A percentile compares a stretch with the other conserved stretches of the same genome.
These are phyloP conservation scores for Talaromyces sp. DNA, from an alignment of 2,329 filamentous ascomycete genomes.

Conservation along the genomic window DNA sequence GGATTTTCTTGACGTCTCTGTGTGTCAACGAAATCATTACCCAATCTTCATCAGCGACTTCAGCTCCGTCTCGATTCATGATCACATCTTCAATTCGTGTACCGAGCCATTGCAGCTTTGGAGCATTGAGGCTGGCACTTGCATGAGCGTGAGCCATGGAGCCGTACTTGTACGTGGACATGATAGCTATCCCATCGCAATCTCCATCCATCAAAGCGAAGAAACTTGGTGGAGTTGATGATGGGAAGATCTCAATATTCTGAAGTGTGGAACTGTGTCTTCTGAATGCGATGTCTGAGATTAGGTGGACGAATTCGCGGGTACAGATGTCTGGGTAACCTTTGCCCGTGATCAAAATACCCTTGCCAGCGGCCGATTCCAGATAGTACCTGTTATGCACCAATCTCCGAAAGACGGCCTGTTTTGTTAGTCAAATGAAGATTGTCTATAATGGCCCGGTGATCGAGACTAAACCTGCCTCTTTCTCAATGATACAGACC, in stretches of 20 bases:
- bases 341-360: constrained; percentile 59
- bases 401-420: constrained; percentile 59
- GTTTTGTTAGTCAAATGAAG: not conserved
- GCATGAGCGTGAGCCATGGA: constrained; percentile 54
- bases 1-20: constrained; percentile 53
- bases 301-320: constrained; percentile 47
- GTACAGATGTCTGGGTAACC: constrained; percentile 60
- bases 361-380: constrained; percentile 36
- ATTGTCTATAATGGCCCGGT: not conserved
- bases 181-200: constrained; percentile 58
- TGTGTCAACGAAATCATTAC: constrained; percentile 44
- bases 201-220: constrained; percentile 57
- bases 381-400: constrained; percentile 45
- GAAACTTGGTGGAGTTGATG: constrained; percentile 35
- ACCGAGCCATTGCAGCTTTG: constrained; percentile 55
- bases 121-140: constrained; percentile 42
- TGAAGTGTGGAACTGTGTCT: not conserved
- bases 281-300: constrained; percentile 31
- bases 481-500: constrained; percentile 61
- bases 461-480: constrained; percentile 36
- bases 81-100: constrained; percentile 41
- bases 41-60: constrained; percentile 20
- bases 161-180: constrained; percentile 60
- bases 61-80: constrained; percentile 22
- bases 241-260: constrained; percentile 19